Evolutionary conservation across 208 protist species (phyloP), one percentile per base, ranked within the genome.

Genomic region (Perkinsela sp.): DNA sequence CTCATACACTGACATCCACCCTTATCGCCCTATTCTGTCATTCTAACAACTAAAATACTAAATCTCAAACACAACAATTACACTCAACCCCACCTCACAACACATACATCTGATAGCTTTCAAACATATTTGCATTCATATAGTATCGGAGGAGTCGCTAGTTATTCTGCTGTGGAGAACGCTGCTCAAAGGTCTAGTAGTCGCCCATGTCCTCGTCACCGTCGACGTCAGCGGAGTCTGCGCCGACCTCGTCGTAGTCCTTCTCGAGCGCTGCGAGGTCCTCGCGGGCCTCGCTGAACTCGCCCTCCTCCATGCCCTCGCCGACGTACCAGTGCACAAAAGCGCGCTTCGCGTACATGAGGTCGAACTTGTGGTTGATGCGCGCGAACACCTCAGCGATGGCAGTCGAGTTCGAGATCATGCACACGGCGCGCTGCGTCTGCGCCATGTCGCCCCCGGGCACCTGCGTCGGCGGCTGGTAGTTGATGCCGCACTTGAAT

Each of bases 401-500:
- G 72, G 92, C 92, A 48, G 80, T 78, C 30, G 31, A 91, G 82
- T 95, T 95, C 67, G 83, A 78, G 30, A 96, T 77, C 91, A 96
- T 95, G 80, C 88, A 95, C 72, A 95, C 86, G 32, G 92, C 85
- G 67, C 92, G 77, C 75, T 94, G 78, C 67, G 95, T 88, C 31
- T 95, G 78, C 72, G 89, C 88, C 67, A 97, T 78, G 76, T 96
- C 92, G 68, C 89, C 90, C 69, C 91, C 93, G 32, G 91, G 90
- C 16, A 96, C 84, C 30, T 90, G 85, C 30, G 89, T 94, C 32
- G 95, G 93, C 86, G 71, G 96, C 94, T 96, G 85, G 78, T 95
- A 93, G 89, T 97, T 97, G 83, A 97, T 95, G 77, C 94, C 95
- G 78, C 91, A 92, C 85, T 97, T 97, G 91, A 97, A 96, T 71